Percentiles rank a stretch among this genome's conserved stretches.
Evolutionary conservation across 768 basidiomycete genomes (phyloP).

Genomic region (Galerina marginata): DNA sequence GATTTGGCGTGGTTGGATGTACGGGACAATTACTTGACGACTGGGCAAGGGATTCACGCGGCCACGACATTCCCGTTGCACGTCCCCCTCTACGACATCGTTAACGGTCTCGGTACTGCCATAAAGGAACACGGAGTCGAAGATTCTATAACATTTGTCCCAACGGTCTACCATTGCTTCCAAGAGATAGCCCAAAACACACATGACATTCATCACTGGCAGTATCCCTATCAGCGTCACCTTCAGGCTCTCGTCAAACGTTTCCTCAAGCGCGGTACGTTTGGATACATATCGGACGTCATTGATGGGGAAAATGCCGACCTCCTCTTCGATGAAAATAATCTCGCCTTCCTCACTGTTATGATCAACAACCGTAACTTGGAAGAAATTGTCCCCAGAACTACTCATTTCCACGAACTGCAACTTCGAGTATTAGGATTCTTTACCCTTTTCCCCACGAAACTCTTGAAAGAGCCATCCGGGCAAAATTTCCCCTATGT

Average conservation of each 20-base stretch:
- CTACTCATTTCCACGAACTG: slow-evolving; percentile 16
- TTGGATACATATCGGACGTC: slow-evolving; percentile 14
- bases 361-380: slow-evolving; percentile 14
- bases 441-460: neutral
- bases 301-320: slow-evolving; percentile 9
- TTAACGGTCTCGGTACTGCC: slow-evolving; percentile 8
- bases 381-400: slow-evolving; percentile 12
- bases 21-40: slow-evolving; percentile 16
- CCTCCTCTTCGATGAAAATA: slow-evolving; percentile 13
- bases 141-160: slow-evolving; percentile 11
- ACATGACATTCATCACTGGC: slow-evolving; percentile 18
- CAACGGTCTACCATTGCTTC: slow-evolving; percentile 11
- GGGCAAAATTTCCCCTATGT: slow-evolving; percentile 19
- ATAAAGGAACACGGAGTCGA: slow-evolving; percentile 13
- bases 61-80: slow-evolving; percentile 15
- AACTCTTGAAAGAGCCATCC: slow-evolving; percentile 7
- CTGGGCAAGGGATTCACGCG: slow-evolving; percentile 13
- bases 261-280: slow-evolving; percentile 10
- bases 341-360: slow-evolving; percentile 12
- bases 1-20: slow-evolving; percentile 17
- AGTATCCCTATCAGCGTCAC: slow-evolving; percentile 15
- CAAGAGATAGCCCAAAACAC: slow-evolving; percentile 15
- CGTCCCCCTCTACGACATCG: slow-evolving; percentile 15
- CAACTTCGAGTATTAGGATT: slow-evolving; percentile 13
- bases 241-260: slow-evolving; percentile 15